These are phyloP conservation scores for Aeminium ludgeri DNA, from an alignment of 495 filamentous ascomycete genomes.

Conservation along the genomic window DNA sequence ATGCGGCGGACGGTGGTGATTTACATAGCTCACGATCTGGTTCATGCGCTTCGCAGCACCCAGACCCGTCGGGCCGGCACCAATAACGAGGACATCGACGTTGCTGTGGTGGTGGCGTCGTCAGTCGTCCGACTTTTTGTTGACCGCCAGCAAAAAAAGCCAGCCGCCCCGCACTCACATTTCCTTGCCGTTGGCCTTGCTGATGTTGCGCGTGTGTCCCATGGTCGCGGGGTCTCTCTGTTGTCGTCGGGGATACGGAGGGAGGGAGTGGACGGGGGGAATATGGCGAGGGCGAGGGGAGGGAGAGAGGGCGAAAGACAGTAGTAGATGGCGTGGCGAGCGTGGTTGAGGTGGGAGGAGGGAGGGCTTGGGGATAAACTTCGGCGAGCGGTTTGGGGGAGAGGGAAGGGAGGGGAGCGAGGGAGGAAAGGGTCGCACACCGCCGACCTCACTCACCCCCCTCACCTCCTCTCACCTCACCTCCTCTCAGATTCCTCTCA, in stretches of 20 bases:
- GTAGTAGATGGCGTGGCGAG: too few species aligned
- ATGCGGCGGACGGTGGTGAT: slow-evolving; percentile 1
- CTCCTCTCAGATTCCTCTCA: too few species aligned
- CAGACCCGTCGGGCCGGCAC: slow-evolving; percentile 88
- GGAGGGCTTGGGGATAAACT: too few species aligned
- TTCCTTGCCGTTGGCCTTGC: slow-evolving; percentile 21
- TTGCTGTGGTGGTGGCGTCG: slow-evolving; percentile 36
- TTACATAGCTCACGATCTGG: slow-evolving; percentile 64
- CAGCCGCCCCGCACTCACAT: slow-evolving; percentile 22
- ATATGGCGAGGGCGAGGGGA: neutral
- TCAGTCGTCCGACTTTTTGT: slow-evolving; percentile 1
- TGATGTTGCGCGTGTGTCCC: slow-evolving; percentile 14
- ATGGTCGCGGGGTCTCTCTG: slow-evolving; percentile 20
- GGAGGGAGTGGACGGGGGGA: too few species aligned
- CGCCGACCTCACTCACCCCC: too few species aligned
- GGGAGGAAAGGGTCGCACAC: too few species aligned
- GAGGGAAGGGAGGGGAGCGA: too few species aligned
- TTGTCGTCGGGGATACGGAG: too few species aligned
- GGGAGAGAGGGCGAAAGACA: too few species aligned
- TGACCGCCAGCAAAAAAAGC: slow-evolving; percentile 4
- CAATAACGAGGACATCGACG: slow-evolving; percentile 96
- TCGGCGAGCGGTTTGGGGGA: too few species aligned
- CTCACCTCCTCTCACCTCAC: too few species aligned
- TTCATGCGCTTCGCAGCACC: slow-evolving; percentile 95
- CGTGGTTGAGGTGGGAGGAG: too few species aligned